Evolutionary conservation across 2,329 filamentous ascomycete genomes (phyloP), one percentile per base, ranked within the genome.

Genomic region (Nemania sp.): DNA sequence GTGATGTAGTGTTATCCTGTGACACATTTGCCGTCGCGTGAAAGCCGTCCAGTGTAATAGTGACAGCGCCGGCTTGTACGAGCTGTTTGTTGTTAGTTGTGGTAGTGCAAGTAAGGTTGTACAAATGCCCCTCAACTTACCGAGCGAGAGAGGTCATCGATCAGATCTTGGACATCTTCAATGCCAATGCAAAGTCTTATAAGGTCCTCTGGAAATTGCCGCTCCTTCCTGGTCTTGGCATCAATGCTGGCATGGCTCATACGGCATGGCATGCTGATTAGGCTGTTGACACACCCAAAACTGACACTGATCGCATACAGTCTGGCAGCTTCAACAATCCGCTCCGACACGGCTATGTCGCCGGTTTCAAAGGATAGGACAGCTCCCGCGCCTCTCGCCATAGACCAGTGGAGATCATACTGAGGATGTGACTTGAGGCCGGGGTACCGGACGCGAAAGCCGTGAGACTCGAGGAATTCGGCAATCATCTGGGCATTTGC

Each of bases 231-330:
- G 54, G 93, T 98, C 80, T 97, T 96, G 60, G 92, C 91, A 73
- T 98, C 95, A 72, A 99, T 99, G 74, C 92, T 97, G 40, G 95
- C 95, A 77, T 99, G 95, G 78, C 94, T 98, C 96, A 99, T 99
- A 72, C 94, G 92, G 79, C 95, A 99, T 9, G 95, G 94, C 94
- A 99, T 97, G 79, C 93, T 97, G 77, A 99, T 99, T 75, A 99
- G 80, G 74, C 91, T 96, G 80, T 99, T 99, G 67, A 99, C 95
- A 75, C 95, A 98, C 49, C 95, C 95, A 74, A 99, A 99, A 72
- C 92, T 97, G 61, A 99, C 95, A 67, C 91, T 96, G 69, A 99
- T 99, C 35, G 90, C 92, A 88, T 92, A 99, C 34, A 99, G 81
- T 66, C 90, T 87, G 2, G 95, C 91, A 32, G 90, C 91, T 78